Percentiles rank a stretch among this genome's conserved stretches.
phyloP scores from a whole-genome alignment of 441 rosid species.

The Eugenia klotzschiana region DNA sequence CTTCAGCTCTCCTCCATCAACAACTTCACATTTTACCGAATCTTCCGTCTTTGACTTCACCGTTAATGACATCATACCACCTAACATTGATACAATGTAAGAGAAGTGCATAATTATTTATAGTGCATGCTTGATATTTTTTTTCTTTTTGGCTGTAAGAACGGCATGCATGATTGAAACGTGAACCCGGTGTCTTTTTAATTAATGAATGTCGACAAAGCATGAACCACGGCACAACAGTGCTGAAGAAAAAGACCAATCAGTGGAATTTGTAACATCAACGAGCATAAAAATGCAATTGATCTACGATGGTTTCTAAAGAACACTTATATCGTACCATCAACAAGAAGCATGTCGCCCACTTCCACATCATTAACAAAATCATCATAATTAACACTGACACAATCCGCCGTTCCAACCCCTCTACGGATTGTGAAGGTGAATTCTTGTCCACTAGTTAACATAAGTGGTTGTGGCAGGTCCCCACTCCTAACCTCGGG shows the following conservation, averaged over 20 bases:
- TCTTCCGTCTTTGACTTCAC: conserved; percentile 92
- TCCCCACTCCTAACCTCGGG: conserved; percentile 99
- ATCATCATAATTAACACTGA: conserved; percentile 94
- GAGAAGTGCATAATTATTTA: neutral
- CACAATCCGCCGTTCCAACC: conserved; percentile 65
- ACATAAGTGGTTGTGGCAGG: conserved; percentile 74
- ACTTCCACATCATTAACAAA: conserved; percentile 85
- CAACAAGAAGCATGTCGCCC: conserved; percentile 98
- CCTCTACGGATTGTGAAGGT: conserved; percentile 88
- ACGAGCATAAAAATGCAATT: neutral
- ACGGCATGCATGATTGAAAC: neutral
- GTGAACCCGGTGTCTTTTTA: neutral
- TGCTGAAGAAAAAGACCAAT: neutral
- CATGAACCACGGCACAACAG: neutral
- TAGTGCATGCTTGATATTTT: neutral
- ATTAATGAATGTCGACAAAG: neutral
- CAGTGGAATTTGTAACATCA: neutral
- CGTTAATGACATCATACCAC: conserved; percentile 93
- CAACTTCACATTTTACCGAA: conserved; percentile 84
- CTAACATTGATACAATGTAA: conserved; percentile 19
- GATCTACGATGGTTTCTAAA: neutral
- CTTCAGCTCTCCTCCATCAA: conserved; percentile 98
- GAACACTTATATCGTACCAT: conserved; percentile 33
- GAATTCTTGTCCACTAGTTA: conserved; percentile 72
- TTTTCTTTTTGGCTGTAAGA: neutral